Percentiles rank a stretch among this genome's conserved stretches.
Conservation (phyloP, 768 basidiomycete genomes). For the Lactifluus hygrophoroides region DNA sequence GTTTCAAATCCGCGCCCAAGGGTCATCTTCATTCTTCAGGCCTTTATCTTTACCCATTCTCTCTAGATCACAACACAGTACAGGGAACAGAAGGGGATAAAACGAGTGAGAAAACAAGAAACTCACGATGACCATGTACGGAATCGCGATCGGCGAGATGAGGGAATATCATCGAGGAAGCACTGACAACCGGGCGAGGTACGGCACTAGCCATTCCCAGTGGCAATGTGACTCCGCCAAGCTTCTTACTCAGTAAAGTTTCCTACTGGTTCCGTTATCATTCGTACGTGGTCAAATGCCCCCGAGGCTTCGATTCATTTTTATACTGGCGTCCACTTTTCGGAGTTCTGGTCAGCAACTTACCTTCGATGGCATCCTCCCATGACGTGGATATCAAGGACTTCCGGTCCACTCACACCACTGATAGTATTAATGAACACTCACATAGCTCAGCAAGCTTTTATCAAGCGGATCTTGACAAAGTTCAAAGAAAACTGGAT, state of each 20-base stretch:
- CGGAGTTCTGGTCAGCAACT: neutral
- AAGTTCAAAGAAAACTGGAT: slow-evolving; percentile 12
- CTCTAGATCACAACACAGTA: neutral
- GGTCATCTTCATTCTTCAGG: neutral
- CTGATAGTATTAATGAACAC: neutral
- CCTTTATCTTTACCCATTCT: neutral
- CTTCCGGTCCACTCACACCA: neutral
- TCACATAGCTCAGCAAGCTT: neutral
- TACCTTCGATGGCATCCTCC: neutral
- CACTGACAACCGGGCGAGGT: neutral
- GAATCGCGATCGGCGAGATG: neutral
- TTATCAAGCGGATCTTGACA: slow-evolving; percentile 14
- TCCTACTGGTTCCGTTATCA: neutral
- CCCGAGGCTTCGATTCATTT: neutral
- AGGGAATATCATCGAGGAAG: neutral
- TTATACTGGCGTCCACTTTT: neutral
- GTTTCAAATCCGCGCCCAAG: neutral
- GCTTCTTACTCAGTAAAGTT: too few species aligned
- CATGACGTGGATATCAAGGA: neutral
- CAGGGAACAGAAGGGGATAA: neutral
- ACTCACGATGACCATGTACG: neutral
- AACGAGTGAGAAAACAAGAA: neutral
- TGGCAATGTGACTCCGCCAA: neutral
- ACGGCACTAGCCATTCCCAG: neutral
- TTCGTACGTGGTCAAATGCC: neutral